phyloP scores from a whole-genome alignment of 345 rosid species.

The Melastoma malabathricum region DNA sequence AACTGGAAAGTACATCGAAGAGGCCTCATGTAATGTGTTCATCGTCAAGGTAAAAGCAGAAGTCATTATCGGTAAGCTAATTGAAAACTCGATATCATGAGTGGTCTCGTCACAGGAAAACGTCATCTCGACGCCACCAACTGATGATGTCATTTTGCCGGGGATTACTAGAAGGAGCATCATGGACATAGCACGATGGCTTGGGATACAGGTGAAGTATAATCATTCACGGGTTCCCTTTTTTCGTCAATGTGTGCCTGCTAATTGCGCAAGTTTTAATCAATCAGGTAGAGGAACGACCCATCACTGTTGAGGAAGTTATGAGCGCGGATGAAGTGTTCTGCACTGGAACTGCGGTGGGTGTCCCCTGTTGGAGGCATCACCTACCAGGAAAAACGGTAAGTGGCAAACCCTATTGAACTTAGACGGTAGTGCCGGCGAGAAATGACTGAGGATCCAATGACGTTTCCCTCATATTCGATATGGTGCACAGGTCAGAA shows the following conservation, averaged over 20 bases:
- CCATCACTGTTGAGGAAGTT: slow-evolving; percentile 18
- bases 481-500: slow-evolving; percentile 8
- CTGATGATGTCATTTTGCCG: slow-evolving; percentile 16
- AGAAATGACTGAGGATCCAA: too few relatives aligned
- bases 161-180: slow-evolving; percentile 27
- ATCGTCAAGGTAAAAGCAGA: slow-evolving; percentile 12
- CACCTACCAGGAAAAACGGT: slow-evolving; percentile 20
- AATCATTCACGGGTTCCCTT: too few relatives aligned
- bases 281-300: slow-evolving; percentile 25
- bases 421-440: slow-evolving; percentile 3
- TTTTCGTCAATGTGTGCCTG: too few relatives aligned
- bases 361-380: slow-evolving; percentile 18
- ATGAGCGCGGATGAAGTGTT: slow-evolving; percentile 35
- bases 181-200: slow-evolving; percentile 9
- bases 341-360: slow-evolving; percentile 42
- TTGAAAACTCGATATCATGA: neutral
- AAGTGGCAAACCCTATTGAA: neutral
- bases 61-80: neutral
- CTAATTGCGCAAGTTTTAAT: neutral
- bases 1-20: slow-evolving; percentile 20
- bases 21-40: slow-evolving; percentile 26
- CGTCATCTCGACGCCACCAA: slow-evolving; percentile 16
- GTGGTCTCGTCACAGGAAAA: slow-evolving; percentile 6
- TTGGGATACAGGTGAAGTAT: too few relatives aligned
- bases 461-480: too few relatives aligned